Percentiles rank a stretch among this genome's conserved stretches.
These are phyloP conservation scores for Glebionis coronaria DNA, from an alignment of 129 eudicot species.

Conservation along the genomic window DNA sequence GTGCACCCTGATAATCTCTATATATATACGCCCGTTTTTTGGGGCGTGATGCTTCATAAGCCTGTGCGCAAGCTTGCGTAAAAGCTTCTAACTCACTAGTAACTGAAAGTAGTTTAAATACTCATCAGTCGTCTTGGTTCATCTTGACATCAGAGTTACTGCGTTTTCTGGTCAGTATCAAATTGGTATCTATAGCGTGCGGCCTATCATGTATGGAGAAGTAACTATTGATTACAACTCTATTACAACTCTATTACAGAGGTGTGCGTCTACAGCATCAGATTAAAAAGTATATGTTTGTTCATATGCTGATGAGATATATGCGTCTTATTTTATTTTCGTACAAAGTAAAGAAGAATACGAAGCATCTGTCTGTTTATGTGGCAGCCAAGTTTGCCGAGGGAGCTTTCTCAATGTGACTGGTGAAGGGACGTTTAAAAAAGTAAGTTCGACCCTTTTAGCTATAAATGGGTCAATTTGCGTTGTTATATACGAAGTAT, in stretches of 20 bases:
- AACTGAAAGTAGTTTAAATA: constrained; percentile 8
- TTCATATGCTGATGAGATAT: constrained; percentile 13
- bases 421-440: constrained; percentile 92
- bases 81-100: too few relatives aligned
- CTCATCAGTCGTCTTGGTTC: constrained; percentile 16
- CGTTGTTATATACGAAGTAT: too few relatives aligned
- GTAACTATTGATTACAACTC: constrained; percentile 91
- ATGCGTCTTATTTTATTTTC: neutral
- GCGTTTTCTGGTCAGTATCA: constrained; percentile 98
- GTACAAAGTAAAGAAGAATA: constrained; percentile 93
- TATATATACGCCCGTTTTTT: too few relatives aligned
- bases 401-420: constrained; percentile 94
- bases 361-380: constrained; percentile 96
- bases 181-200: constrained; percentile 84
- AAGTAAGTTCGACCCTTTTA: constrained; percentile 40
- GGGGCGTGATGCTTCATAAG: too few relatives aligned
- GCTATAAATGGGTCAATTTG: neutral
- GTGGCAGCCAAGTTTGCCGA: constrained; percentile 97
- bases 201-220: constrained; percentile 90
- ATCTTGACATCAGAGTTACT: constrained; percentile 70
- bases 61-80: too few relatives aligned
- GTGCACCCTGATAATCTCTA: too few relatives aligned
- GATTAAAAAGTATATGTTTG: neutral
- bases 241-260: constrained; percentile 97
- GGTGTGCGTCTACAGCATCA: constrained; percentile 34